Percentiles rank a stretch among this genome's conserved stretches.
Evolutionary conservation across 2,329 filamentous ascomycete species (phyloP).

Genomic region (Aureobasidium mangrovei): DNA sequence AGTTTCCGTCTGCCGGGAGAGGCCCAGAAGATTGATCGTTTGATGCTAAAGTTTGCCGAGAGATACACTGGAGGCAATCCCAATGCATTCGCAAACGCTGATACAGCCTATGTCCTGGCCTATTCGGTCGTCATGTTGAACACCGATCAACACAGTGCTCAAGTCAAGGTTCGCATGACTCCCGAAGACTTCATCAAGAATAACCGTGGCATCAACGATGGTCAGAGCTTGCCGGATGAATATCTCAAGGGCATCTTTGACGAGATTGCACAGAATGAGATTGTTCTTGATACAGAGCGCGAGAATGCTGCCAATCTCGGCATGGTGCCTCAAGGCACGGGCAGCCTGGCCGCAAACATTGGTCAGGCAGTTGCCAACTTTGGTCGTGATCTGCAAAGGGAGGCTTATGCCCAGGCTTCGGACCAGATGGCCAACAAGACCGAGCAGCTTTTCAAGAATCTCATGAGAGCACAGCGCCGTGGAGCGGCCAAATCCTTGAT

Average conservation of each 20-base stretch:
- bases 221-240: conserved; percentile 82
- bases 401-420: conserved; percentile 89
- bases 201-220: conserved; percentile 96
- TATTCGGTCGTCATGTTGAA: conserved; percentile 98
- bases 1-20: conserved; percentile 92
- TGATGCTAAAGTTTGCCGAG: conserved; percentile 98
- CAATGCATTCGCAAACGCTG: conserved; percentile 94
- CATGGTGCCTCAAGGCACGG: conserved; percentile 48
- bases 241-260: conserved; percentile 86
- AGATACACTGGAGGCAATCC: conserved; percentile 91
- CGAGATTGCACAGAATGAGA: conserved; percentile 84
- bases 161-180: conserved; percentile 82
- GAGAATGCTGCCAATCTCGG: conserved; percentile 79
- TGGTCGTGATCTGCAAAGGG: conserved; percentile 80
- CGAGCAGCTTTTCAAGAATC: conserved; percentile 82
- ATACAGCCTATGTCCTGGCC: conserved; percentile 90
- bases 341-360: conserved; percentile 69
- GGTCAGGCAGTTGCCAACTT: conserved; percentile 87
- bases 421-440: conserved; percentile 82
- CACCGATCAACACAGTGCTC: conserved; percentile 86
- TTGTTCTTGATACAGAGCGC: conserved; percentile 86
- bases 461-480: conserved; percentile 80
- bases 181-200: conserved; percentile 99
- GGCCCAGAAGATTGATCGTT: conserved; percentile 97
- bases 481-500: conserved; percentile 58